A percentile compares a stretch with the other conserved stretches of the same genome.
phyloP scores from a whole-genome alignment of 768 basidiomycete species.

The Lentinula boryana region DNA sequence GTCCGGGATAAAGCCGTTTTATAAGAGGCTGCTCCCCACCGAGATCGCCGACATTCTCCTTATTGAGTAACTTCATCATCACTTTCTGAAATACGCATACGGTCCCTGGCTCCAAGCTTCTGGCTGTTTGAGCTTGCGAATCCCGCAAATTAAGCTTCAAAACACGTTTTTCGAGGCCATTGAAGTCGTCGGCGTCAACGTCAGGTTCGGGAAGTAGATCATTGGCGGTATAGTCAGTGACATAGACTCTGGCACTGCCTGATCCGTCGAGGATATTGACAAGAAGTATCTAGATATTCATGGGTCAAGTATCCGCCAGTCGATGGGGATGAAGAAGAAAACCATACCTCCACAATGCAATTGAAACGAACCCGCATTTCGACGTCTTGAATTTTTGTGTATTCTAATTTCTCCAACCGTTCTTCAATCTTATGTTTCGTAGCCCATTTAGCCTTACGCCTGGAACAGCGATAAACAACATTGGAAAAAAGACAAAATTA shows the following conservation, averaged over 20 bases:
- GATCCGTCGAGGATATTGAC: neutral
- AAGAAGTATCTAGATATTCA: neutral
- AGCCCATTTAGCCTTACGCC: constrained; percentile 46
- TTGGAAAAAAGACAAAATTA: neutral
- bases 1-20: constrained; percentile 31
- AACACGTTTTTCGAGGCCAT: constrained; percentile 42
- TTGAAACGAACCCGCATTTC: constrained; percentile 38
- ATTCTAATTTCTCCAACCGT: constrained; percentile 28
- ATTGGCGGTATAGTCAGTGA: constrained; percentile 63
- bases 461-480: constrained; percentile 14
- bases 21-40: constrained; percentile 43
- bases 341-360: constrained; percentile 52
- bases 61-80: constrained; percentile 33
- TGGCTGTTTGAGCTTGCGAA: constrained; percentile 34
- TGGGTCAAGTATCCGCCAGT: neutral
- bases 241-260: constrained; percentile 30
- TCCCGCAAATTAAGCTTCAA: constrained; percentile 48
- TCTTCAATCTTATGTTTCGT: constrained; percentile 17
- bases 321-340: neutral
- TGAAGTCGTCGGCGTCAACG: constrained; percentile 30
- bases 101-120: constrained; percentile 30
- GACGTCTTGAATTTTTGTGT: constrained; percentile 43
- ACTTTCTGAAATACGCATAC: constrained; percentile 47
- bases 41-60: constrained; percentile 31
- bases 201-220: constrained; percentile 28